These are phyloP conservation scores for Penicillium bovifimosum DNA, from an alignment of 495 filamentous ascomycete species.

Conservation along the genomic window DNA sequence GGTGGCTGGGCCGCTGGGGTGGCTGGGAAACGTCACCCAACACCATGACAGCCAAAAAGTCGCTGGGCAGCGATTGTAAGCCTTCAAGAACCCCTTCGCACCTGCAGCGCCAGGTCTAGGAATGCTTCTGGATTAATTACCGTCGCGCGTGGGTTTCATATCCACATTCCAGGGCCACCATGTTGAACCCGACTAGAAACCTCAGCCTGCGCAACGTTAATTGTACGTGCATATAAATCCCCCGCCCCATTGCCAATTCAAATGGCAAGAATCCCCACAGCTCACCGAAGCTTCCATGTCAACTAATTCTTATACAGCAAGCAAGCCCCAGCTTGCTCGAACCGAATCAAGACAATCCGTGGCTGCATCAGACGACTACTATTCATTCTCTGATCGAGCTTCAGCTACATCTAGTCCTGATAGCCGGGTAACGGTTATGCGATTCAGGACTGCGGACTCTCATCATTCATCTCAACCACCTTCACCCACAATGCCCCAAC, in stretches of 20 bases:
- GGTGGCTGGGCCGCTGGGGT: slow-evolving; percentile 32
- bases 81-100: slow-evolving; percentile 12
- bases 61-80: slow-evolving; percentile 9
- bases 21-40: slow-evolving; percentile 24
- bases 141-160: slow-evolving; percentile 8
- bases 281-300: neutral
- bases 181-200: slow-evolving; percentile 21
- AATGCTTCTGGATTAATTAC: slow-evolving; percentile 24
- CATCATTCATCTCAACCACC: slow-evolving; percentile 32
- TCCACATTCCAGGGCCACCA: slow-evolving; percentile 18
- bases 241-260: neutral
- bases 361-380: slow-evolving; percentile 64
- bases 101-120: slow-evolving; percentile 11
- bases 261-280: slow-evolving; percentile 1
- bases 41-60: slow-evolving; percentile 22
- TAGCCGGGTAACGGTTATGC: slow-evolving; percentile 43
- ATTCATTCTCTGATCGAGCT: slow-evolving; percentile 52
- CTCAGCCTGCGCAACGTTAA: slow-evolving; percentile 31
- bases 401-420: slow-evolving; percentile 43
- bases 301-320: slow-evolving; percentile 33
- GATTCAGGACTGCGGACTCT: slow-evolving; percentile 48
- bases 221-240: slow-evolving; percentile 19
- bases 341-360: slow-evolving; percentile 54
- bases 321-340: slow-evolving; percentile 49
- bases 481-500: slow-evolving; percentile 24